phyloP scores from a whole-genome alignment of 805 yeast species.

The Metschnikowia sp. region DNA sequence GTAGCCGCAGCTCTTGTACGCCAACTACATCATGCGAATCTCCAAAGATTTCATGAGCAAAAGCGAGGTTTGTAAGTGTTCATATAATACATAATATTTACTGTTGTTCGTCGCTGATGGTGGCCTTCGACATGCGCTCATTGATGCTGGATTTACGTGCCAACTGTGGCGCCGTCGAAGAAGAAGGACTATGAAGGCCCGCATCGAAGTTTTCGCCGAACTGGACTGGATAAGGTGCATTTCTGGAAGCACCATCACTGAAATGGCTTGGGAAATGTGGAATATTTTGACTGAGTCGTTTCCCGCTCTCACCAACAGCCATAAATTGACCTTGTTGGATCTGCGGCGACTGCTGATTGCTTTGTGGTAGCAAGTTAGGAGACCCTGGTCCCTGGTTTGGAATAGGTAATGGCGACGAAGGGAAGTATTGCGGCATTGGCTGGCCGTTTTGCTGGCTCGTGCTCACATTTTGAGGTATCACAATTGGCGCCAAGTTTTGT shows the following conservation, averaged over 20 bases:
- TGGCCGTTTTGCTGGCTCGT: constrained; percentile 2
- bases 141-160: constrained; percentile 4
- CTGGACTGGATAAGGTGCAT: constrained; percentile 15
- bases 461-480: not conserved
- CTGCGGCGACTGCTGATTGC: constrained; percentile 6
- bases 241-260: constrained; percentile 3
- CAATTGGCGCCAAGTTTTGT: constrained; percentile 1
- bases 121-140: constrained; percentile 9
- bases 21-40: too few species aligned
- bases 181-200: not conserved
- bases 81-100: not conserved
- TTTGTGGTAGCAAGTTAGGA: constrained; percentile 8
- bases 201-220: constrained; percentile 10
- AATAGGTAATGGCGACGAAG: constrained; percentile 31
- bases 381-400: constrained; percentile 13
- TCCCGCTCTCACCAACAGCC: constrained; percentile 7
- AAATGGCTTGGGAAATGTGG: constrained; percentile 13
- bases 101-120: constrained; percentile 3
- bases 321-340: constrained; percentile 10
- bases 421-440: constrained; percentile 36
- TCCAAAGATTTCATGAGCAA: too few species aligned
- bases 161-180: not conserved
- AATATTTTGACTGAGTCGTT: constrained; percentile 8
- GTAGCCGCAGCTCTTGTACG: not conserved
- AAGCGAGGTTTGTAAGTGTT: not conserved